Base-by-base conservation (phyloP, 495 filamentous ascomycete genomes). In the Lichenothelia convexa region DNA sequence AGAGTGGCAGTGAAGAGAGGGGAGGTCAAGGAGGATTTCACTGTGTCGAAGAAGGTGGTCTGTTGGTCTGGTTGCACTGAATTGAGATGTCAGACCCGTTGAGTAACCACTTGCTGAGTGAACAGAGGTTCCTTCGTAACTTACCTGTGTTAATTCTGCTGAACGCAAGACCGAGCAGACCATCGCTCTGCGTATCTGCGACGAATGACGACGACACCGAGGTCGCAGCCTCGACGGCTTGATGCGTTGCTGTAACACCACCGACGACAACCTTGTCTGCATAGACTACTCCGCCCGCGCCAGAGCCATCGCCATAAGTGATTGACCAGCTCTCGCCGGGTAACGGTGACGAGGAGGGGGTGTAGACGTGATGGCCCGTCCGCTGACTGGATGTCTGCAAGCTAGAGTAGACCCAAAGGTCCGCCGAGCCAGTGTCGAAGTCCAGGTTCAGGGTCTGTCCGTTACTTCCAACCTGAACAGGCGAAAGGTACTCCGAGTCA, bases 1-100 rank as follows among this genome's bases (percentile, higher is more conserved):
- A 87, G 58, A 35, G 71, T 62, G 11, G 68, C 74, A 21, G 77
- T 76, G 51, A 83, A 85, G 24, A 85, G 39, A 0, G 72, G 73
- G n/a, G 50, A 40, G 38, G 67, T 62, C 2, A 84, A 65, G 15
- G 50, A 52, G 3, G 54, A 36, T 45, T 69, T 63, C 37, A 80
- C 75, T 42, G 72, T 84, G 55, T 73, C 71, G 55, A 84, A 83
- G 56, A 74, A 85, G 9, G 79, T 86, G 34, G 63, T 69, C 51
- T 78, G 68, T 12, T 45, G 18, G 6, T 45, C 53, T n/a, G 80
- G 80, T 30, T 48, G 33, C 32, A 82, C 70, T n/a, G n/a, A n/a
- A n/a, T n/a, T n/a, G n/a, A n/a, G n/a, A n/a, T n/a, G n/a, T n/a
- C n/a, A n/a, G n/a, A n/a, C n/a, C n/a, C n/a, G n/a, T n/a, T n/a